A percentile compares a stretch with the other conserved stretches of the same genome.
Conservation (phyloP, 495 filamentous ascomycete species). For the Penicillium angulare region DNA sequence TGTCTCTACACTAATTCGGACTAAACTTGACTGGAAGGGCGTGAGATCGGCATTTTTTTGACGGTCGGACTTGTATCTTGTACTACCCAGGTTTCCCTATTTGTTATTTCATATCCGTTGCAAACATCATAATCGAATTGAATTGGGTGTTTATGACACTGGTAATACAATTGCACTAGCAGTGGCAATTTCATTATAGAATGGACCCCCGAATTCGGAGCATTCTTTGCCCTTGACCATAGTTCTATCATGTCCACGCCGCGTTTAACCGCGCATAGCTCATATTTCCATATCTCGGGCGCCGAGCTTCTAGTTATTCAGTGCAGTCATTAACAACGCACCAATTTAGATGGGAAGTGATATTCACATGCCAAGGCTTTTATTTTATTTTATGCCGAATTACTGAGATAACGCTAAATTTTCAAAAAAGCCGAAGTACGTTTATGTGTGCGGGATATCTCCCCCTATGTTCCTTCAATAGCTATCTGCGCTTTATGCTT, state of each 20-base stretch:
- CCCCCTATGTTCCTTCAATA: too few species aligned
- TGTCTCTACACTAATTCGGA: background rate
- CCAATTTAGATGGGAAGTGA: too few species aligned
- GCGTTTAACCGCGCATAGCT: slow-evolving; percentile 21
- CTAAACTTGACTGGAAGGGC: background rate
- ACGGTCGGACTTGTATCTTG: background rate
- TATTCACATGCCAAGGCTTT: too few species aligned
- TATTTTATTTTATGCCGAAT: too few species aligned
- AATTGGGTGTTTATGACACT: background rate
- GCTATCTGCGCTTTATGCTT: too few species aligned
- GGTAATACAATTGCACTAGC: background rate
- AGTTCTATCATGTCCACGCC: slow-evolving; percentile 3
- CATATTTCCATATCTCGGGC: slow-evolving; percentile 1
- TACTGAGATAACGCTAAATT: too few species aligned
- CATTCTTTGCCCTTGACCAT: slow-evolving; percentile 2
- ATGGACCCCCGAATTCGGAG: slow-evolving; percentile 25
- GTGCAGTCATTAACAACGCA: too few species aligned
- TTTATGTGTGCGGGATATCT: too few species aligned
- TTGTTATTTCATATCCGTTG: background rate
- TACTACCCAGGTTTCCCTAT: background rate
- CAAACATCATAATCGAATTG: background rate
- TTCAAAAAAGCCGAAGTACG: too few species aligned
- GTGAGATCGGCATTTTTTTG: background rate
- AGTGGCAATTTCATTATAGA: background rate
- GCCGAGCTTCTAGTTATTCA: too few species aligned